Conservation (phyloP, 805 yeast genomes). For the Scheffersomyces spartinae region DNA sequence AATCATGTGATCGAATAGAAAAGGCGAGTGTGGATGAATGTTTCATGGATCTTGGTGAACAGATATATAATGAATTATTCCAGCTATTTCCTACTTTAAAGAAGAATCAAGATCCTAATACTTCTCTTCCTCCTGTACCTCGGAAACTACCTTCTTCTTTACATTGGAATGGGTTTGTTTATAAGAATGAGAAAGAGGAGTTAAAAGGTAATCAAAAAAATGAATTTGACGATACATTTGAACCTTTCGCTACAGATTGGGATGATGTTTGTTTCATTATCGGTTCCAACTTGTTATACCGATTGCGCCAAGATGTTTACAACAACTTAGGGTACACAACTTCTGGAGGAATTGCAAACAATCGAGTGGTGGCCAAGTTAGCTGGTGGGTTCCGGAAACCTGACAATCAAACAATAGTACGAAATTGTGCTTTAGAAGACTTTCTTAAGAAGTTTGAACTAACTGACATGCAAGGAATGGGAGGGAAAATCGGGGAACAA, state of each 20-base stretch:
- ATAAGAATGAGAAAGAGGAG: conserved; percentile 3
- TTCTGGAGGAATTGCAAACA: conserved; percentile 76
- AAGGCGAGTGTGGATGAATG: conserved; percentile 96
- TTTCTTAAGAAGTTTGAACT: conserved; percentile 56
- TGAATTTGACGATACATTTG: neutral
- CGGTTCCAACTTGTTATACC: conserved; percentile 49
- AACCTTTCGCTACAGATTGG: conserved; percentile 37
- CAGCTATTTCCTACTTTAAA: conserved; percentile 36
- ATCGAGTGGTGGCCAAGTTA: conserved; percentile 70
- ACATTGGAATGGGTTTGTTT: conserved; percentile 18
- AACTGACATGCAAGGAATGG: conserved; percentile 78
- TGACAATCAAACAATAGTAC: conserved; percentile 67
- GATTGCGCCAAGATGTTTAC: conserved; percentile 42
- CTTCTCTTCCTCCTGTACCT: conserved; percentile 36
- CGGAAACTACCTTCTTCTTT: conserved; percentile 16
- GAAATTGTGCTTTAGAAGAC: conserved; percentile 30
- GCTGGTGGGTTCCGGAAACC: conserved; percentile 86
- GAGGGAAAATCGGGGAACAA: conserved; percentile 74
- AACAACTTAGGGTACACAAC: conserved; percentile 66
- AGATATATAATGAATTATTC: conserved; percentile 34
- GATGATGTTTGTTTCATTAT: conserved; percentile 64
- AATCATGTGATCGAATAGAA: conserved; percentile 60
- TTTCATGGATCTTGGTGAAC: conserved; percentile 71
- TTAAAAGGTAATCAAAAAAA: conserved; percentile 18
- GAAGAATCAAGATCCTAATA: conserved; percentile 7